These are phyloP conservation scores for Chrysopogon serrulatus DNA, from an alignment of 176 grass and related monocot genomes.

Conservation along the genomic window DNA sequence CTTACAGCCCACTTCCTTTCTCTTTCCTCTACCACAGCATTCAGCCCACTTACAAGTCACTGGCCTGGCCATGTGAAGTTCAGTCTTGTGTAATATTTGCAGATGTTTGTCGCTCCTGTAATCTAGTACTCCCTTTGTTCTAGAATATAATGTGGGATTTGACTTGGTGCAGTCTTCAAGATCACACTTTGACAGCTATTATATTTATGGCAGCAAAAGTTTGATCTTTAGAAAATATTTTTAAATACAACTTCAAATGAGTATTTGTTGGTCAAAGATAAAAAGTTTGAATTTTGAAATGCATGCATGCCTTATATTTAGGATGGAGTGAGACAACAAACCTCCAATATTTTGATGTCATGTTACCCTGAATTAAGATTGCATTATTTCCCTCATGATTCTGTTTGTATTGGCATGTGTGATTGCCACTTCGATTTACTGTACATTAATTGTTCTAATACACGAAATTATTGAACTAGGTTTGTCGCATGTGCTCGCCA, in stretches of 20 bases:
- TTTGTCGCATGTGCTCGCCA: slow-evolving; percentile 82
- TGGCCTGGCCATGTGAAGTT: background rate
- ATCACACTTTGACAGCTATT: background rate
- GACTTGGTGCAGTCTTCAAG: background rate
- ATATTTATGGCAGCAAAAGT: background rate
- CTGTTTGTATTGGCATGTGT: background rate
- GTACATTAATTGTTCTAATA: background rate
- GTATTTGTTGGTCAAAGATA: background rate
- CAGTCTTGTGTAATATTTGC: background rate
- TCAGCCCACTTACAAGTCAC: no score
- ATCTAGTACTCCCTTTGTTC: no score
- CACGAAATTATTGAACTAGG: slow-evolving; percentile 46
- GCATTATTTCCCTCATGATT: background rate
- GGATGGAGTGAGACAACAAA: background rate
- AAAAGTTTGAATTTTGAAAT: background rate
- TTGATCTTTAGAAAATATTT: background rate
- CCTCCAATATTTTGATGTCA: background rate
- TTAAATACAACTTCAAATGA: background rate
- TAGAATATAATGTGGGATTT: background rate
- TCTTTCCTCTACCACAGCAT: no score
- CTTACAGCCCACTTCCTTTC: no score
- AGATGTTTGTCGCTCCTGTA: background rate
- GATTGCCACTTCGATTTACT: background rate
- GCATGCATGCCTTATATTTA: background rate
- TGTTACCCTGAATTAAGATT: background rate